Base-by-base conservation (phyloP, 1,284 basidiomycete species). In the Lignosus rhinocerotis region DNA sequence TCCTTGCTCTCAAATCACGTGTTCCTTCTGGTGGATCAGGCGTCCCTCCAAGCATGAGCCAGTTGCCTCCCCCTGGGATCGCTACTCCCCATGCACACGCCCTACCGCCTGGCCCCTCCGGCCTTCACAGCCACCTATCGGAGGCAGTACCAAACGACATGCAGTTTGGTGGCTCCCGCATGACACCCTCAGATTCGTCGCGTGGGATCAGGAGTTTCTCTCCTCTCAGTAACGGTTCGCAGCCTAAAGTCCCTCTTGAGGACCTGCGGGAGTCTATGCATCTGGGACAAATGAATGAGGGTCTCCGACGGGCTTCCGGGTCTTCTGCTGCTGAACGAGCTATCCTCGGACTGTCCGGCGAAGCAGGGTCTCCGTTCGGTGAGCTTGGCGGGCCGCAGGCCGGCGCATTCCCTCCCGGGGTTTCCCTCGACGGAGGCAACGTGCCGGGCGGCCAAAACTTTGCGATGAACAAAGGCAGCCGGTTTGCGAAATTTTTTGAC, bases 401-500 rank as follows among this genome's bases (percentile, higher is more conserved):
- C 16, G 58, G 56, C 30, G 48, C 42, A 5, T 67, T 65, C 55
- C 48, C 66, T 49, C 43, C 53, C 14, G 64, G 64, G 32, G 53
- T 54, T 25, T 48, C 57, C 17, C 53, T 67, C 44, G 68, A 73
- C n/a, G 65, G 63, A 50, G 68, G 65, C 42, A 68, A 63, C 48
- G 54, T 63, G 43, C 58, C 60, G 10, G 69, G 67, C 25, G 70
- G 65, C 9, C 58, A 67, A 12, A 69, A 67, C 42, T 76, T 81
- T 67, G 77, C 80, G 16, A 72, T 77, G 38, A 78, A 76, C 33
- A 90, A 86, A 71, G 89, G 89, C 33, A 92, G 90, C 69, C 84
- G 90, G 31, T 88, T 92, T 70, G 90, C 89, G 33, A 92, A 91
- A 69, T 90, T 91, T 70, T 92, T 91, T 61, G 90, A 92, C 64